These are phyloP conservation scores for Penicillium concentricum DNA, from an alignment of 2,329 filamentous ascomycete genomes.

Conservation along the genomic window DNA sequence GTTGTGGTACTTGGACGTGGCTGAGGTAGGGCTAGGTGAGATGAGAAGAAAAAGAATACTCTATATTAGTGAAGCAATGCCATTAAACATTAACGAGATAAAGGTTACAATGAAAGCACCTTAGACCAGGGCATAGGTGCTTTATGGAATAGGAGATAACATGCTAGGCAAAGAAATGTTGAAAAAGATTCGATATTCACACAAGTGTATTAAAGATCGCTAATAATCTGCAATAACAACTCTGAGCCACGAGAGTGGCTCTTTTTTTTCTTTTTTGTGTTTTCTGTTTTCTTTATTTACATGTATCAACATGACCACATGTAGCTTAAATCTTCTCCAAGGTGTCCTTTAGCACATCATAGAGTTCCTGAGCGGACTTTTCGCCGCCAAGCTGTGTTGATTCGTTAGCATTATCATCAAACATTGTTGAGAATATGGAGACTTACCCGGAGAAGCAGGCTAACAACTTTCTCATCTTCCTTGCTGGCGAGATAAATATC, in stretches of 20 bases:
- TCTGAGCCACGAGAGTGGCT: background rate
- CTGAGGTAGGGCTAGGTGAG: background rate
- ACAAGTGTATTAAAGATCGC: background rate
- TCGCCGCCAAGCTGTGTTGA: background rate
- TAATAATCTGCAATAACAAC: background rate
- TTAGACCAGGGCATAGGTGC: too few species aligned
- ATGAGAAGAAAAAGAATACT: too few species aligned
- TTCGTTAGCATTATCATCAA: background rate
- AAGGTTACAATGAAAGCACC: too few species aligned
- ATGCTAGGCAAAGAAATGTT: background rate
- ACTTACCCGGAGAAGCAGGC: constrained; percentile 58
- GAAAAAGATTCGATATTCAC: background rate
- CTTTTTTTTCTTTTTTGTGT: background rate
- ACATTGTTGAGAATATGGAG: background rate
- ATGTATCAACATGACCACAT: background rate
- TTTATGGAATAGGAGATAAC: too few species aligned
- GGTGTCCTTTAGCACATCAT: background rate
- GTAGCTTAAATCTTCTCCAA: background rate
- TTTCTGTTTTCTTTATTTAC: background rate
- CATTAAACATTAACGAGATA: too few species aligned
- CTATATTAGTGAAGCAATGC: too few species aligned
- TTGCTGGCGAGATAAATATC: constrained; percentile 60
- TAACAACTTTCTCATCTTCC: constrained; percentile 53
- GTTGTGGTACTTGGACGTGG: background rate
- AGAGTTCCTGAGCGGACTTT: background rate